Base-by-base conservation (phyloP, 1,139 yeast genomes). In the Lodderomyces oxycetoniae region DNA sequence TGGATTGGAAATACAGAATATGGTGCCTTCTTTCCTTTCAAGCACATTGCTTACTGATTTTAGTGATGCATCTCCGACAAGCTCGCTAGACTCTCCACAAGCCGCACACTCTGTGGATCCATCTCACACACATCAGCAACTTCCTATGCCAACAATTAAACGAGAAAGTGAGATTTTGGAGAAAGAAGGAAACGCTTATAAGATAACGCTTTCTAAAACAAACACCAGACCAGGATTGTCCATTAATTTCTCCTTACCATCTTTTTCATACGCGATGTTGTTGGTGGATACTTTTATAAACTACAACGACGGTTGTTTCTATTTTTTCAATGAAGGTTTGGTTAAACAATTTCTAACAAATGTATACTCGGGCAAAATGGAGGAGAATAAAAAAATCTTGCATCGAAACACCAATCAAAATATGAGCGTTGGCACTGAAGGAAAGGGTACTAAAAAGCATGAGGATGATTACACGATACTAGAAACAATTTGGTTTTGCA, bases 251-350 rank as follows among this genome's bases (percentile, higher is more conserved):
- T 72, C 85, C 1, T 61, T 84, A 22, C 95, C 95, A 0, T 74
- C 87, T 9, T 83, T 81, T 46, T 77, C 87, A 2, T 80, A 82
- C 48, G 91, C 94, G 4, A 72, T 81, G 72, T 56, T 79, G 10
- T 61, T 84, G 37, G 83, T 83, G 11, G 91, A 82, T 48, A 79
- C 86, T 0, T 85, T 85, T 46, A 74, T 84, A 39, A 79, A 80
- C 35, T 85, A 82, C 50, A 80, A 85, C 47, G 91, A 83, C 51
- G 93, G 91, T 1, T 83, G 95, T 47, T 86, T 84, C 53, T 86
- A 86, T 56, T 85, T 85, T 50, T 83, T 85, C 61, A 86, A 86
- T 52, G 89, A 83, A 50, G 93, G 93, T 0, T 52, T 81, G 20
- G 85, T 81, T 19, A 81, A 81, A 49, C 72, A 74, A 42, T 79